Evolutionary conservation across 495 filamentous ascomycete species (phyloP).

Genomic region (Saxophila tyrrhenica): DNA sequence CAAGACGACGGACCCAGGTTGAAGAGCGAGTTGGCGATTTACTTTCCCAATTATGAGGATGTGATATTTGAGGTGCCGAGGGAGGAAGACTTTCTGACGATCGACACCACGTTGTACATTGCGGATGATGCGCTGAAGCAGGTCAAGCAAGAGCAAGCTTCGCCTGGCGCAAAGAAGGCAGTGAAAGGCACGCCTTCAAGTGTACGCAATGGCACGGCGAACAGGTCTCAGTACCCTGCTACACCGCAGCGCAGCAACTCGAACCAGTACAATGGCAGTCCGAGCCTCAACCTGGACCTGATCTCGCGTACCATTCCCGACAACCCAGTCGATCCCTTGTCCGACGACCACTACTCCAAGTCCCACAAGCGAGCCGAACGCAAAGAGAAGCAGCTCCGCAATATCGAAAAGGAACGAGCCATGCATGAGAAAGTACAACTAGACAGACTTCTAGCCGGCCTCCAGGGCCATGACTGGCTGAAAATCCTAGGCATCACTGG

Average conservation of each 20-base stretch:
- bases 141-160: conserved; percentile 5
- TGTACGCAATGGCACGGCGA: conserved; percentile 20
- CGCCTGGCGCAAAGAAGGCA: conserved; percentile 2
- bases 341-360: conserved; percentile 54
- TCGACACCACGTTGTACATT: conserved; percentile 50
- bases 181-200: conserved; percentile 6
- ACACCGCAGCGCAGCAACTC: conserved; percentile 29
- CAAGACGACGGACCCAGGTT: conserved; percentile 45
- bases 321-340: conserved; percentile 50
- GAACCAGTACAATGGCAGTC: conserved; percentile 35
- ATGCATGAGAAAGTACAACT: conserved; percentile 87
- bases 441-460: conserved; percentile 71
- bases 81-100: conserved; percentile 53
- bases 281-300: conserved; percentile 45
- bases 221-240: not conserved
- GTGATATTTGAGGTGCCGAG: conserved; percentile 71
- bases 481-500: conserved; percentile 85
- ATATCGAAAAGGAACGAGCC: conserved; percentile 82
- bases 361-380: conserved; percentile 69
- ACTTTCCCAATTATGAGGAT: conserved; percentile 86
- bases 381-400: conserved; percentile 85
- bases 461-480: conserved; percentile 88
- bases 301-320: conserved; percentile 34
- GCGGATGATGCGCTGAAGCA: conserved; percentile 34
- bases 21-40: conserved; percentile 78